phyloP scores from a whole-genome alignment of 2,329 filamentous ascomycete species.

The Alternaria metachromatica region DNA sequence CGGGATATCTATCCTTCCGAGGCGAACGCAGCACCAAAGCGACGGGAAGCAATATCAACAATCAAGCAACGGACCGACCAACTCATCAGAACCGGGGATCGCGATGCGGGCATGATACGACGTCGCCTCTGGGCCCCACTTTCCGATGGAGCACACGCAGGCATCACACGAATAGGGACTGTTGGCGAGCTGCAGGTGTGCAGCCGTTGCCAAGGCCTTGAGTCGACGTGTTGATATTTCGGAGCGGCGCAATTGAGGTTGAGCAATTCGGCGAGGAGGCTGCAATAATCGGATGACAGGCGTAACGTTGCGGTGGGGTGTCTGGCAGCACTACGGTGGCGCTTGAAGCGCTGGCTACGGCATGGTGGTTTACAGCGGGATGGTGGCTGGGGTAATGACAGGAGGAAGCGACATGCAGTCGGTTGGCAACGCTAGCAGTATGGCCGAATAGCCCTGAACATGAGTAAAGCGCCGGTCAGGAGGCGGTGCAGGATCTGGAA shows the following conservation, averaged over 20 bases:
- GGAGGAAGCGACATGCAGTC: conserved; percentile 1
- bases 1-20: background rate
- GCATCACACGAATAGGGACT: conserved; percentile 1
- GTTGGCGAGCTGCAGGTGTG: conserved; percentile 1
- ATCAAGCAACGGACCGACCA: conserved; percentile 4
- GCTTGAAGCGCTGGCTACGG: background rate
- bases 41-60: conserved; percentile 6
- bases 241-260: conserved; percentile 2
- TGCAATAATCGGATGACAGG: background rate
- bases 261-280: conserved; percentile 1
- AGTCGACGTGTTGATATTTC: background rate
- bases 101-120: conserved; percentile 4
- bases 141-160: background rate
- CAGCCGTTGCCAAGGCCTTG: background rate
- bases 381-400: background rate
- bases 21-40: background rate
- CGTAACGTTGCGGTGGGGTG: background rate
- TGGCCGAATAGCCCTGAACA: background rate
- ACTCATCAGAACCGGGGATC: conserved; percentile 1
- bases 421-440: background rate
- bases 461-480: background rate
- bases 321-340: conserved; percentile 1
- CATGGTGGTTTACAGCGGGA: background rate
- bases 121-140: background rate
- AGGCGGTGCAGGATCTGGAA: background rate